Conservation (phyloP, 257 asterid genomes). For the Buddleja alternifolia region DNA sequence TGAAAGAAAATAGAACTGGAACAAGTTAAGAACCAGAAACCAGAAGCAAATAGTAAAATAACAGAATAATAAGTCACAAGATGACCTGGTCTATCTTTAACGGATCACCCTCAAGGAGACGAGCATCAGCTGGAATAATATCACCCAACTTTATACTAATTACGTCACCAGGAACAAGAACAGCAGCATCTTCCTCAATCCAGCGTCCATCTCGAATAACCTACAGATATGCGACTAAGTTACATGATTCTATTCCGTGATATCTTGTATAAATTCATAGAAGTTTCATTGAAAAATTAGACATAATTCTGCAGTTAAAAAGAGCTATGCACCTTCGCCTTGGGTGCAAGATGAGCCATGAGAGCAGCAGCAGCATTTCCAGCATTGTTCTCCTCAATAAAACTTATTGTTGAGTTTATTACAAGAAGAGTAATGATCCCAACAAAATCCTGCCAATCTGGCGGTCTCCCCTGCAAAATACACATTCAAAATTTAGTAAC, state of each 20-base stretch:
- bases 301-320: not conserved
- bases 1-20: constrained; percentile 30
- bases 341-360: constrained; percentile 66
- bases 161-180: constrained; percentile 85
- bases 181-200: constrained; percentile 76
- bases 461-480: constrained; percentile 47
- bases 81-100: constrained; percentile 80
- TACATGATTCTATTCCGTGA: not conserved
- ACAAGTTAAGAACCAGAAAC: not conserved
- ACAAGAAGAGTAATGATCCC: constrained; percentile 55
- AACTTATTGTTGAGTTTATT: constrained; percentile 62
- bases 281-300: not conserved
- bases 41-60: constrained; percentile 18
- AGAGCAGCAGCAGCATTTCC: constrained; percentile 69
- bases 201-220: constrained; percentile 76
- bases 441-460: constrained; percentile 67
- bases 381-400: constrained; percentile 63
- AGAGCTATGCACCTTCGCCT: constrained; percentile 45
- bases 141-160: constrained; percentile 78
- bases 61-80: not conserved
- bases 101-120: constrained; percentile 86
- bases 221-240: constrained; percentile 30
- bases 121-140: constrained; percentile 86
- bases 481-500: not conserved
- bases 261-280: constrained; percentile 7